Evolutionary conservation across 78 protist genomes (phyloP).

Genomic region (Dictyostelium citrinum): DNA sequence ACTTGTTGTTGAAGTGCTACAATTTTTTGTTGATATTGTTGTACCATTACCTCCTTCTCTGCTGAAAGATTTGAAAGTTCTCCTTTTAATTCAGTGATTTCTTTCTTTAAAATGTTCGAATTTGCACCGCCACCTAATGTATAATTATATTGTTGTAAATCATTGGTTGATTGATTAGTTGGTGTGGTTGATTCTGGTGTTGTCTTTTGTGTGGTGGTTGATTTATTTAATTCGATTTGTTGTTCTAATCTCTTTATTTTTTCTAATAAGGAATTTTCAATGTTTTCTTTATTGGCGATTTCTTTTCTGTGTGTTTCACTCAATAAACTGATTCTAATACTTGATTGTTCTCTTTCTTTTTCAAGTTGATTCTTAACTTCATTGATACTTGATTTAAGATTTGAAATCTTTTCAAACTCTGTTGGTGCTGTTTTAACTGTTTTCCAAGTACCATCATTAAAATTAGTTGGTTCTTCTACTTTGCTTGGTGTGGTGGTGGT

Average conservation of each 20-base stretch:
- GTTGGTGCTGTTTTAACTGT: conserved; percentile 36
- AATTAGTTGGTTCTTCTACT: not conserved
- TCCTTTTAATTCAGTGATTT: not conserved
- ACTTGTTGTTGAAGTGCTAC: not conserved
- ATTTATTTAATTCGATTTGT: conserved; percentile 1
- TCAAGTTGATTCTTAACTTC: not conserved
- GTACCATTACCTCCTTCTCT: not conserved
- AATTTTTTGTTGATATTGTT: not conserved
- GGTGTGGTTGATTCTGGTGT: not conserved
- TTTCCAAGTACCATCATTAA: conserved; percentile 23
- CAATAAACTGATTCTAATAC: conserved; percentile 2
- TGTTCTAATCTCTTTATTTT: conserved; percentile 18
- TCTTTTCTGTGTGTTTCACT: not conserved
- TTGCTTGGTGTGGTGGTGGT: not conserved
- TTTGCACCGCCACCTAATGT: not conserved
- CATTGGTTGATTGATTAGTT: not conserved
- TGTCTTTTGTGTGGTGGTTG: not conserved
- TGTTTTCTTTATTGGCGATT: not conserved
- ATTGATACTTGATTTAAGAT: not conserved
- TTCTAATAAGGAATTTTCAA: not conserved
- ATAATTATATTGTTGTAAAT: not conserved
- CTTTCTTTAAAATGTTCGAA: not conserved
- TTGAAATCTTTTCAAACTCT: conserved; percentile 47
- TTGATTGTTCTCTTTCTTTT: conserved; percentile 28
- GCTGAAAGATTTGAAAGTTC: not conserved